Conservation (phyloP, 73 alveolate genomes). For the Paramecium biaurelia region DNA sequence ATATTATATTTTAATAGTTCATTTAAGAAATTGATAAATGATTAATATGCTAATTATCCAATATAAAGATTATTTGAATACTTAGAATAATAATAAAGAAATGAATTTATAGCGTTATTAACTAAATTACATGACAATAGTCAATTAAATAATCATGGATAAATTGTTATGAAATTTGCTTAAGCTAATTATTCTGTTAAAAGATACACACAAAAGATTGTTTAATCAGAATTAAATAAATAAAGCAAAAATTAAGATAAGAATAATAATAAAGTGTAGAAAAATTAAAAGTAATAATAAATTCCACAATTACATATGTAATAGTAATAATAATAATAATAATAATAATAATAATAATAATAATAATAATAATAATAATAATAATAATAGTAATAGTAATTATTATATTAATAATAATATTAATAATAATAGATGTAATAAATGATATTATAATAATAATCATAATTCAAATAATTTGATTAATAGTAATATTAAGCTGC, state of each 20-base stretch:
- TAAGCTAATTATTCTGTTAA: not conserved
- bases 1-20: not conserved
- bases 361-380: not conserved
- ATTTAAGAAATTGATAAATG: conserved; percentile 51
- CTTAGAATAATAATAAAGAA: not conserved
- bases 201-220: not conserved
- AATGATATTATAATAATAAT: not conserved
- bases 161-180: conserved; percentile 7
- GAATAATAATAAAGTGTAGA: not conserved
- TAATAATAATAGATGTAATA: not conserved
- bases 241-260: not conserved
- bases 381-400: not conserved
- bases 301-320: not conserved
- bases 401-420: not conserved
- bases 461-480: not conserved
- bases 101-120: not conserved
- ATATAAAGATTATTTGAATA: conserved; percentile 51
- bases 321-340: not conserved
- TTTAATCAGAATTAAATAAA: not conserved
- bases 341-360: not conserved
- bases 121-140: not conserved
- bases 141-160: conserved; percentile 40
- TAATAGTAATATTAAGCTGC: not conserved
- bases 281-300: not conserved
- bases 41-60: conserved; percentile 58